phyloP scores from a whole-genome alignment of 495 filamentous ascomycete species.

The Chaetomium fimeti region DNA sequence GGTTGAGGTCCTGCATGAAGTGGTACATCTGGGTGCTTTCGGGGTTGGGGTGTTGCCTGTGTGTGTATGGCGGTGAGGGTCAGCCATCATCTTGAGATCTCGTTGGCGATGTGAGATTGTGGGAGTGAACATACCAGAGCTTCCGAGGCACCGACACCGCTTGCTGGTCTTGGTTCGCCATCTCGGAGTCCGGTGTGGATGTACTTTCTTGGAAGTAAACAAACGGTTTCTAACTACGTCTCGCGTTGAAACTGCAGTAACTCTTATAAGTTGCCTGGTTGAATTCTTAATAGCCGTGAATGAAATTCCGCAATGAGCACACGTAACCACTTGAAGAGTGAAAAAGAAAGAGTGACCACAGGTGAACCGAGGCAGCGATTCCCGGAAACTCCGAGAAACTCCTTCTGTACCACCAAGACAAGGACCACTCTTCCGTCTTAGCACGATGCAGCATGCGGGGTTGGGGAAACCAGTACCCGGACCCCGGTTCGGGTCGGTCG shows the following conservation, averaged over 20 bases:
- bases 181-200: neutral
- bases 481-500: constrained; percentile 8
- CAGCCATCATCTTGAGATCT: neutral
- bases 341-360: neutral
- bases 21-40: constrained; percentile 52
- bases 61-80: neutral
- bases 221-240: neutral
- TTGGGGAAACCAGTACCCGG: constrained; percentile 20
- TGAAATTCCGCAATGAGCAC: neutral
- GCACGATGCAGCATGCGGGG: constrained; percentile 16
- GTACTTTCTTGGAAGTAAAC: constrained; percentile 5
- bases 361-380: constrained; percentile 2
- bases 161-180: constrained; percentile 7
- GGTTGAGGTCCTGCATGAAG: constrained; percentile 52
- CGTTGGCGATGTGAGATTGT: no score
- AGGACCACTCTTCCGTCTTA: neutral
- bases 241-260: neutral
- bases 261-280: neutral
- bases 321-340: neutral
- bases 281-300: neutral
- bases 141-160: constrained; percentile 43
- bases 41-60: constrained; percentile 55
- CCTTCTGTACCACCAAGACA: constrained; percentile 1
- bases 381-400: neutral
- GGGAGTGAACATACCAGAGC: constrained; percentile 33